Evolutionary conservation across 805 yeast genomes (phyloP).

Genomic region (Kuraishia piskuri): DNA sequence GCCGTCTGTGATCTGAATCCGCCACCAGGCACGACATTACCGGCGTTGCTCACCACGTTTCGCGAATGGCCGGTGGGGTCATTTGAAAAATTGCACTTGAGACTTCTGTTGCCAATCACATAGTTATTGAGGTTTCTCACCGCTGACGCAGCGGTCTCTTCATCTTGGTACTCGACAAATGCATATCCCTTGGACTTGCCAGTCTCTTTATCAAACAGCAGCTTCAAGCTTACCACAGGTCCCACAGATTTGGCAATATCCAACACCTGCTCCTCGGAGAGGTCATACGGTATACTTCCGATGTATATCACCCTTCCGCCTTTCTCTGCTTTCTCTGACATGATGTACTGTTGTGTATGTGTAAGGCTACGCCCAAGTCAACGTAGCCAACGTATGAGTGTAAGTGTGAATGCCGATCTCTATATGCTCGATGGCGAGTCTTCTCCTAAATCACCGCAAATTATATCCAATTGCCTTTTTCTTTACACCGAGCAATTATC

Average conservation of each 20-base stretch:
- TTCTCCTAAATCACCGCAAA: too few species aligned
- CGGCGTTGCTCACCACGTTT: not conserved
- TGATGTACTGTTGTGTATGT: too few species aligned
- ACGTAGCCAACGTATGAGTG: too few species aligned
- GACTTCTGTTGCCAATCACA: conserved; percentile 58
- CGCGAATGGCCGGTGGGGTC: conserved; percentile 23
- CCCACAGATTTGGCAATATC: conserved; percentile 85
- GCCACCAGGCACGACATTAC: not conserved
- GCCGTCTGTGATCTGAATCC: conserved; percentile 2
- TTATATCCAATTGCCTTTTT: too few species aligned
- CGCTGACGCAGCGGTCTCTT: conserved; percentile 84
- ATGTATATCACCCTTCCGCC: conserved; percentile 49
- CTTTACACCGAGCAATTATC: too few species aligned
- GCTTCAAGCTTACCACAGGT: conserved; percentile 67
- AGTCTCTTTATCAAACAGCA: conserved; percentile 80
- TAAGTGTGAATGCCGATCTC: too few species aligned
- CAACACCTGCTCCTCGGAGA: conserved; percentile 86
- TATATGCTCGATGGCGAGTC: too few species aligned
- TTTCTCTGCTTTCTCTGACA: not conserved
- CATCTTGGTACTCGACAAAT: conserved; percentile 69
- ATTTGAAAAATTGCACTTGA: conserved; percentile 69
- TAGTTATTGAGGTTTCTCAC: conserved; percentile 81
- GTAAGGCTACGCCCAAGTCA: too few species aligned
- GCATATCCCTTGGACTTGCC: conserved; percentile 91
- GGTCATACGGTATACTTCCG: conserved; percentile 88